Conservation (phyloP, 345 rosid species). For the Camelina laxa region DNA sequence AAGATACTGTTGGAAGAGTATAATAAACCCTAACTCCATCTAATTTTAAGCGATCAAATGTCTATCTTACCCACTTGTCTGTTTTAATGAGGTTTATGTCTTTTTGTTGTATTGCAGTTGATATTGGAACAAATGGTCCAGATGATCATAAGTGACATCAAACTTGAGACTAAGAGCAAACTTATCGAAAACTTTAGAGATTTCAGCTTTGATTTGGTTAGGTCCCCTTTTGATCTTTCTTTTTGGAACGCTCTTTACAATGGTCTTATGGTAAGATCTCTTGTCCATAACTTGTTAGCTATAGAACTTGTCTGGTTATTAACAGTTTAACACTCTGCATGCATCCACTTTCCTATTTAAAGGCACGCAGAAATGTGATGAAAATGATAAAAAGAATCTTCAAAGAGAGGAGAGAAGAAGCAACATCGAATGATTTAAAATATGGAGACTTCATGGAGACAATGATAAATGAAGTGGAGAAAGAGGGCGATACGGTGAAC, state of each 20-base stretch:
- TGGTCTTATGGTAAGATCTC: conserved; percentile 43
- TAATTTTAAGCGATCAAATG: background rate
- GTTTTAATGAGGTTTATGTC: background rate
- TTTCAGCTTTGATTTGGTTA: conserved; percentile 48
- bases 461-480: conserved; percentile 40
- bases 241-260: conserved; percentile 47
- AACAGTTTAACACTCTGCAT: background rate
- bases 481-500: conserved; percentile 32
- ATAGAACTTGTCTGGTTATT: background rate
- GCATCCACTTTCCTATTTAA: background rate
- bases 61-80: background rate
- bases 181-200: conserved; percentile 30
- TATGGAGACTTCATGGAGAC: conserved; percentile 46
- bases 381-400: conserved; percentile 36
- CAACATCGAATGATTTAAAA: background rate
- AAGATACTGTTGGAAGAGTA: conserved; percentile 33
- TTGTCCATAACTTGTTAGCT: background rate
- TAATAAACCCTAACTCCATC: background rate
- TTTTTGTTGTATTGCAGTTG: conserved; percentile 37
- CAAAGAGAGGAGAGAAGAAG: conserved; percentile 41
- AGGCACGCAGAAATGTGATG: conserved; percentile 40
- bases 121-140: conserved; percentile 40
- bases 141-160: conserved; percentile 43
- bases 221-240: conserved; percentile 45
- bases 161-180: conserved; percentile 27